Conservation (phyloP, 2,329 filamentous ascomycete species). For the Pseudogymnoascus sp. region DNA sequence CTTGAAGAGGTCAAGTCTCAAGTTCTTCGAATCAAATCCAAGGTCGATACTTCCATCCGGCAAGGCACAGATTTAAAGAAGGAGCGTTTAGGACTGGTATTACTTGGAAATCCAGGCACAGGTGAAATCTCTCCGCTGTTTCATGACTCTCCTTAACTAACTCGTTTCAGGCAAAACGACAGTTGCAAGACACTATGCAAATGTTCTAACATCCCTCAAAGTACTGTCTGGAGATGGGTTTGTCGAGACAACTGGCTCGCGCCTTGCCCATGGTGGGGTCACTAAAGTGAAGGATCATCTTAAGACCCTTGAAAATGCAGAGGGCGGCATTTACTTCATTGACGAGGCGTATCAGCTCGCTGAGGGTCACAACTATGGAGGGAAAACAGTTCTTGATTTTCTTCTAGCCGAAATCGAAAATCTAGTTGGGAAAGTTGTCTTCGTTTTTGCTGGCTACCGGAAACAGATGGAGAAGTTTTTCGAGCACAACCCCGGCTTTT, state of each 20-base stretch:
- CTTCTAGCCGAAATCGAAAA: slow-evolving; percentile 68
- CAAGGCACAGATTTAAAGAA: slow-evolving; percentile 46
- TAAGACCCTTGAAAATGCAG: slow-evolving; percentile 48
- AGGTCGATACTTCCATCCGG: slow-evolving; percentile 49
- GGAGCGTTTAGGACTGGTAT: slow-evolving; percentile 52
- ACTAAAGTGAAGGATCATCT: slow-evolving; percentile 47
- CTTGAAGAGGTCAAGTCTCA: slow-evolving; percentile 59
- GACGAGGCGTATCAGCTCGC: slow-evolving; percentile 73
- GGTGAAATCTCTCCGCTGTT: slow-evolving; percentile 34
- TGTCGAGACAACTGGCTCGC: slow-evolving; percentile 59
- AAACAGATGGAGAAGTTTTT: slow-evolving; percentile 73
- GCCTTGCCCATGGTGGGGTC: slow-evolving; percentile 55
- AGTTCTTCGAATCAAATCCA: slow-evolving; percentile 54
- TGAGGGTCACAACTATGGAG: slow-evolving; percentile 47
- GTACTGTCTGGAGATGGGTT: slow-evolving; percentile 53
- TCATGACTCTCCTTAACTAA: not conserved
- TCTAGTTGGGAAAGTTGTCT: slow-evolving; percentile 57
- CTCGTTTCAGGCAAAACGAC: slow-evolving; percentile 51
- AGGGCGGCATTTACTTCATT: slow-evolving; percentile 66
- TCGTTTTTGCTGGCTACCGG: slow-evolving; percentile 65
- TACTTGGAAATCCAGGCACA: slow-evolving; percentile 70
- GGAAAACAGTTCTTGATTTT: slow-evolving; percentile 58
- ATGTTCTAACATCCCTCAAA: slow-evolving; percentile 53
- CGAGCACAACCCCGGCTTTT: slow-evolving; percentile 61
- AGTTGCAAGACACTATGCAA: slow-evolving; percentile 60